phyloP scores from a whole-genome alignment of 148 eudicot species.

The Polygonum maritimum region DNA sequence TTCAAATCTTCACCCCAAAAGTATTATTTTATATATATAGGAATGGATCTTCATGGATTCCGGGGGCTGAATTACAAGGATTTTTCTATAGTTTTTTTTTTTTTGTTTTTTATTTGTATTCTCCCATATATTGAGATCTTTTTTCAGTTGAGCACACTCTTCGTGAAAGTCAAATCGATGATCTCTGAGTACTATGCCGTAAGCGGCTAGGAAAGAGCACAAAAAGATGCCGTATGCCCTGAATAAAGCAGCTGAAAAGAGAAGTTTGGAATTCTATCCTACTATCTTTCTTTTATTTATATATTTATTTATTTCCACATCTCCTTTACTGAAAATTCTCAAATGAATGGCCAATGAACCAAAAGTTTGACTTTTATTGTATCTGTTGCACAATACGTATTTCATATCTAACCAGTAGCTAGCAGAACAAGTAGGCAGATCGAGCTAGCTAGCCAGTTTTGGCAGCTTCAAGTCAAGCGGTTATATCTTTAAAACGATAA shows the following conservation, averaged over 20 bases:
- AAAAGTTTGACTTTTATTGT: background rate
- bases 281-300: slow-evolving; percentile 21
- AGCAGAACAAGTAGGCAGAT: background rate
- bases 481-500: too few relatives aligned
- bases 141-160: too few relatives aligned
- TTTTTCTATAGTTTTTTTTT: background rate
- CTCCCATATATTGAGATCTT: slow-evolving; percentile 5
- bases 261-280: slow-evolving; percentile 25
- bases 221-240: slow-evolving; percentile 6
- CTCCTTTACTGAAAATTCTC: slow-evolving; percentile 2
- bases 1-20: slow-evolving; percentile 8
- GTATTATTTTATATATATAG: background rate
- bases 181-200: too few relatives aligned
- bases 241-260: slow-evolving; percentile 12
- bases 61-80: background rate
- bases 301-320: slow-evolving; percentile 1
- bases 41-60: background rate
- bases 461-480: too few relatives aligned
- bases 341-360: slow-evolving; percentile 3
- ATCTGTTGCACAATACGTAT: background rate
- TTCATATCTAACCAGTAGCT: background rate
- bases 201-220: slow-evolving; percentile 28
- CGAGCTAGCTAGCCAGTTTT: background rate
- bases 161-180: too few relatives aligned
- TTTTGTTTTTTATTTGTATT: background rate